Percentiles rank a stretch among this genome's conserved stretches.
Conservation (phyloP, 148 eudicot species). For the Spergularia bocconei region DNA sequence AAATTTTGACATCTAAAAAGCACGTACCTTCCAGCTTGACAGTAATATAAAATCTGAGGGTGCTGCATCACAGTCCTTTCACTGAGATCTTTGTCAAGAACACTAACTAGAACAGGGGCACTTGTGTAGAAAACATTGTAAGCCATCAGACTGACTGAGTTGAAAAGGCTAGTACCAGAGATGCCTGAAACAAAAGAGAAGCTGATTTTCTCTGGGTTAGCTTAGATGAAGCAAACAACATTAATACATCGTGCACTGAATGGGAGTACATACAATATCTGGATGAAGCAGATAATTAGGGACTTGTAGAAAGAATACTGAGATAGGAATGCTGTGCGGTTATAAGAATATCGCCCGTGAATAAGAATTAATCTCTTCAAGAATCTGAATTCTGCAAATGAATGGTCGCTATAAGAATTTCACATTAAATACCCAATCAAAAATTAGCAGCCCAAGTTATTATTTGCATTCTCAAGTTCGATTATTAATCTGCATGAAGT, state of each 20-base stretch:
- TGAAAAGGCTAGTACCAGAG: conserved; percentile 95
- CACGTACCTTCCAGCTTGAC: conserved; percentile 91
- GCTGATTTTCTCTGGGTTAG: conserved; percentile 56
- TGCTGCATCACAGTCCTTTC: conserved; percentile 95
- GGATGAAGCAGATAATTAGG: conserved; percentile 89
- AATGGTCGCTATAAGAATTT: not conserved
- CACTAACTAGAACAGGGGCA: conserved; percentile 84
- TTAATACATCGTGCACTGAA: not conserved
- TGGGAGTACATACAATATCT: conserved; percentile 69
- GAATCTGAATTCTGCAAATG: conserved; percentile 81
- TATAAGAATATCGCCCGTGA: conserved; percentile 96
- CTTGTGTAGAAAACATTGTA: conserved; percentile 99
- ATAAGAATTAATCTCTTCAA: conserved; percentile 91
- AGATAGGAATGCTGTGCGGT: conserved; percentile 93
- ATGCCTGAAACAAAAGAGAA: conserved; percentile 97
- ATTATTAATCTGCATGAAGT: too few relatives aligned
- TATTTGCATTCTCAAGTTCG: not conserved
- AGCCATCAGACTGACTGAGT: conserved; percentile 97
- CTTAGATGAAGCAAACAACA: conserved; percentile 5
- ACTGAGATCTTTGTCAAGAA: conserved; percentile 92
- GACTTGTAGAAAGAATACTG: conserved; percentile 97
- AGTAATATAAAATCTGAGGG: conserved; percentile 93
- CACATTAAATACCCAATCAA: not conserved
- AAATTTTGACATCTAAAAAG: not conserved
- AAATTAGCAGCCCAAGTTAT: not conserved